Evolutionary conservation across 2,329 filamentous ascomycete genomes (phyloP), one percentile per base, ranked within the genome.

Genomic region (Fusarium solani-melongenae): DNA sequence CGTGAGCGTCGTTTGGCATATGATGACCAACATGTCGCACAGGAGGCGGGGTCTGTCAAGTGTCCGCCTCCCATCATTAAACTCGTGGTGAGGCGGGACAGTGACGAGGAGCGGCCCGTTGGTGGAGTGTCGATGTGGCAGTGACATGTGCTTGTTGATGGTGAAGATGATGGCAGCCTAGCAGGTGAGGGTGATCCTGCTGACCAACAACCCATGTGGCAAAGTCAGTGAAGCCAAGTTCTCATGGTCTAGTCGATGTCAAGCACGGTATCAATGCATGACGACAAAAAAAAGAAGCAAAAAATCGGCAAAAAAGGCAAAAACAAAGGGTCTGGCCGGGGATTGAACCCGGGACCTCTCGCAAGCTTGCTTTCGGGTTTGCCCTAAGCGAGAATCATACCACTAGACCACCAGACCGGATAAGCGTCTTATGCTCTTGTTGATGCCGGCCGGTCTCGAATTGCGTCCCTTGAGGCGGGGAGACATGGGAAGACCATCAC

Each of bases 341-440:
- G 82, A 84, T 84, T 82, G 83, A 84, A 84, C 83, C 82, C 83
- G 83, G 82, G 83, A 84, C 83, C 83, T 84, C 83, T 83, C 83
- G 83, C 83, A 84, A 77, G 71, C 74, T 64, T 75, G 80, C 81
- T 80, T 33, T 74, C 80, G 82, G 81, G 81, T 83, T 71, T 74
- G 80, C 89, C 89, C 89, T 91, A 91, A 91, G 89, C 88, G 88
- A 89, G 88, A 90, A 91, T 90, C 88, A 90, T 90, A 90, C 88
- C 89, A 87, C 88, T 89, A 90, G 88, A 89, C 88, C 87, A 89
- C 81, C 83, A 83, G 83, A 84, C 83, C 84, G 29, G 46, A 11
- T 14, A 24, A 62, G 11, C 8, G 27, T 1, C 11, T 63, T 65
- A 44, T 27, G 33, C 6, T 6, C 20, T 27, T 51, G 6, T 62